Conservation (phyloP, 2,329 filamentous ascomycete species). For the Knoxdaviesia proteae region DNA sequence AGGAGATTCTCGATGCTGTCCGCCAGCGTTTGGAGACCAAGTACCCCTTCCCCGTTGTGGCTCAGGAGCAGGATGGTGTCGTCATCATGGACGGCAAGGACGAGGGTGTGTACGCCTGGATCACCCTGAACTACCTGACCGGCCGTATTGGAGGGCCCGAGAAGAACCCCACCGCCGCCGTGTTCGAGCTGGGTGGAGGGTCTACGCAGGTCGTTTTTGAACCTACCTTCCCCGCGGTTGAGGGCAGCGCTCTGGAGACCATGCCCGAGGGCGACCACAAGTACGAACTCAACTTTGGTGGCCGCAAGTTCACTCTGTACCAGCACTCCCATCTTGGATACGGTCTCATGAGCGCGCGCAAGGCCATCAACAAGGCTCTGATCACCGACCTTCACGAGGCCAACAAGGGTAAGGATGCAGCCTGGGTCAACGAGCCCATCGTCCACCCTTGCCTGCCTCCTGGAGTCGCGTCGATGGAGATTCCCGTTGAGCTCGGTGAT, state of each 20-base stretch:
- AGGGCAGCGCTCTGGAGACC: conserved; percentile 67
- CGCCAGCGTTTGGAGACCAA: conserved; percentile 63
- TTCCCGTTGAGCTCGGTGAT: conserved; percentile 50
- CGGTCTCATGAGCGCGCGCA: conserved; percentile 84
- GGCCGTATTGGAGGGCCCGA: conserved; percentile 93
- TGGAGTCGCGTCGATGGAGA: conserved; percentile 45
- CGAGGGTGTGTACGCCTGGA: conserved; percentile 97
- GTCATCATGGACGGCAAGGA: conserved; percentile 95
- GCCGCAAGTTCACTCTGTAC: conserved; percentile 79
- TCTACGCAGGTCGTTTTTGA: conserved; percentile 98
- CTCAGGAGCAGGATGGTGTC: conserved; percentile 66
- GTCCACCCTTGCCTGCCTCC: conserved; percentile 73
- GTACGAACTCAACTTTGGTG: conserved; percentile 78
- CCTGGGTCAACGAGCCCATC: conserved; percentile 53
- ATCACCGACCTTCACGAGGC: conserved; percentile 50
- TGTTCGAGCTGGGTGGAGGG: conserved; percentile 90
- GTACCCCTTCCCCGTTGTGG: conserved; percentile 89
- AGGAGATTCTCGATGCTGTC: conserved; percentile 72
- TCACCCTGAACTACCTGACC: conserved; percentile 94
- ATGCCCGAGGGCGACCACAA: conserved; percentile 87
- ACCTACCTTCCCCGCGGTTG: conserved; percentile 58
- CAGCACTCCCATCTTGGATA: conserved; percentile 97
- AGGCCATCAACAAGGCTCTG: conserved; percentile 60
- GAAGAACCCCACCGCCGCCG: conserved; percentile 72
- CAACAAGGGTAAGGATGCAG: conserved; percentile 29